Evolutionary conservation across 176 grass and related monocot species (phyloP).

Genomic region (Zea luxurians): DNA sequence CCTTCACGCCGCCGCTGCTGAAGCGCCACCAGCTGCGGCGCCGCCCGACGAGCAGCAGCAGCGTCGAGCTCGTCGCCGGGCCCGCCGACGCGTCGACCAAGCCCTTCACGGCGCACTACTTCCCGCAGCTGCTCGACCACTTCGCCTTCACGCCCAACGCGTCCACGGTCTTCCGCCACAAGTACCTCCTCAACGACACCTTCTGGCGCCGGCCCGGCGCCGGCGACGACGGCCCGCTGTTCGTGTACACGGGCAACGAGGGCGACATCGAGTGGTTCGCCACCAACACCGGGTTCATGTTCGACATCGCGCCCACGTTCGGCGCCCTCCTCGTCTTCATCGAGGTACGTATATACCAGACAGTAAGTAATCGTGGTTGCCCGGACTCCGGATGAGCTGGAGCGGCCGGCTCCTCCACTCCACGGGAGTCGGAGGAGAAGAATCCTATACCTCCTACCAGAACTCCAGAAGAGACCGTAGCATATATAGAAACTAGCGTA

Average conservation of each 20-base stretch:
- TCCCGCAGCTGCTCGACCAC: slow-evolving; percentile 91
- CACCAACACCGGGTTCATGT: slow-evolving; percentile 85
- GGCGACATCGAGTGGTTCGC: slow-evolving; percentile 87
- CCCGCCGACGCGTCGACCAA: slow-evolving; percentile 12
- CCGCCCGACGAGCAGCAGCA: neutral
- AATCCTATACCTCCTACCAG: no score
- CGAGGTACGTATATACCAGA: slow-evolving; percentile 46
- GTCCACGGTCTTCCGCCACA: slow-evolving; percentile 63
- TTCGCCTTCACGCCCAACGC: slow-evolving; percentile 91
- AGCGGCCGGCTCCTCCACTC: no score
- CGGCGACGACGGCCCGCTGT: slow-evolving; percentile 53
- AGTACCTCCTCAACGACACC: slow-evolving; percentile 87
- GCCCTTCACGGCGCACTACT: slow-evolving; percentile 76
- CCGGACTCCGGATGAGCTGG: neutral
- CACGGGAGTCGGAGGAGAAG: no score
- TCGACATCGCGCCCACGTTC: slow-evolving; percentile 79
- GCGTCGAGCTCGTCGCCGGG: neutral
- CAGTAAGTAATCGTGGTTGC: neutral
- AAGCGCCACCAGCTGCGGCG: neutral
- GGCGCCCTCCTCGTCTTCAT: slow-evolving; percentile 89
- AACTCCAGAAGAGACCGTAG: neutral
- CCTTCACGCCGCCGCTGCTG: slow-evolving; percentile 12
- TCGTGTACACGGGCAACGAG: slow-evolving; percentile 96
- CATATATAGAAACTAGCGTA: neutral
- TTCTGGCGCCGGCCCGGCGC: slow-evolving; percentile 50